Evolutionary conservation across 2,329 filamentous ascomycete genomes (phyloP), one percentile per base, ranked within the genome.

Genomic region (Scopulariopsis brevicaulis): DNA sequence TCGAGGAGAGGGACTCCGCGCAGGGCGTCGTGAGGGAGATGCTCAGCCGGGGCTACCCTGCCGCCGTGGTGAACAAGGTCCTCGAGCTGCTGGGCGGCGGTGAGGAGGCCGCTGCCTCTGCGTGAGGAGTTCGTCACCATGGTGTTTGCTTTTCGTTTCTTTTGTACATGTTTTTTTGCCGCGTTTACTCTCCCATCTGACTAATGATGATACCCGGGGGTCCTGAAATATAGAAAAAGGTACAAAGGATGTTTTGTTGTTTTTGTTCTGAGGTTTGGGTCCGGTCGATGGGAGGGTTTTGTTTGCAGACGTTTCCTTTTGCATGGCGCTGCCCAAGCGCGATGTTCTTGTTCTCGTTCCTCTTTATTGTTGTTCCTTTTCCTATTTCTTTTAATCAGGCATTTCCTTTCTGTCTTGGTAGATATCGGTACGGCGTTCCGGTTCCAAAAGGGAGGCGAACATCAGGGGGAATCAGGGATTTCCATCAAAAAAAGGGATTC

Each of bases 1-100:
- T 87, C 3, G 90, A 95, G 68, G 84, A 95, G 68, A 85, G 89
- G 37, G 80, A 85, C 54, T 79, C 82, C 59, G 94, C 94, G 46
- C 85, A 90, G 73, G 73, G 68, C 12, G 87, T 96, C 15, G 92
- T 96, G 25, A 81, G 87, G 58, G 94, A 99, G 78, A 96, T 96
- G 82, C 78, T 96, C 40, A 85, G 84, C 53, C 83, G 94, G 59
- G 92, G 92, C 46, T 99, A 97, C 68, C 94, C 94, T 53, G 83
- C 84, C 62, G 93, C 94, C 5, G 94, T 99, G 15, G 88, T 92
- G 52, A 89, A 88, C 74, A 97, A 96, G 80, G 92, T 97, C 61
- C 79, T 94, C 50, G 94, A 96, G 73, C 81, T 99, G 57, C 84
- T 99, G 46, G 86, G 86, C 51, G 62, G 54, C 58, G 60, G 51